Evolutionary conservation across 139 green algal species (phyloP), one percentile per base, ranked within the genome.

Genomic region (Volvox africanus): DNA sequence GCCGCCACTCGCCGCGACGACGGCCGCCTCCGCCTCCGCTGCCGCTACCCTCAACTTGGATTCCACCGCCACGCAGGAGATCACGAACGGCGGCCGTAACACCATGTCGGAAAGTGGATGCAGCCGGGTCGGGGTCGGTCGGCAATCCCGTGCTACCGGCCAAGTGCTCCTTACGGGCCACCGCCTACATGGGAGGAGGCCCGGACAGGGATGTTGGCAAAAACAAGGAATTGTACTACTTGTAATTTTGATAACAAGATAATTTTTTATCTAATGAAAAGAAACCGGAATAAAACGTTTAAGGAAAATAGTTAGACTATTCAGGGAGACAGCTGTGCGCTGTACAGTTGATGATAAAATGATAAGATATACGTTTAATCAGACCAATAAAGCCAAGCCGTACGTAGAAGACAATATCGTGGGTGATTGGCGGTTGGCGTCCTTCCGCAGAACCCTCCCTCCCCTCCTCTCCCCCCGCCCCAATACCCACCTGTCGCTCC

Each of bases 401-500:
- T n/a, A n/a, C n/a, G n/a, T n/a, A n/a, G n/a, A n/a, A n/a, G n/a
- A n/a, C n/a, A n/a, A n/a, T n/a, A n/a, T n/a, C n/a, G n/a, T n/a
- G n/a, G n/a, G n/a, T n/a, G n/a, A 9, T 55, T 55, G 44, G 44
- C 9, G 44, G 44, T 55, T 55, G 44, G 44, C 44, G 44, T 9
- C 44, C 5, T 14, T 55, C 5, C 44, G 44, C 44, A 55, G 44
- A 55, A 55, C 44, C 71, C 71, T 79, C 71, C 71, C 20, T 35
- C 71, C 20, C 71, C 71, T 35, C 71, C 24, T 32, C 71, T 9
- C 2, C 71, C 71, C 71, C 18, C 71, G 26, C 20, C 26, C 22
- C 71, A n/a, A 9, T 9, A 32, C 71, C 71, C 73, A 84, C 86
- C 86, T 90, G 86, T 21, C 18, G 44, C 37, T 83, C 86, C 86